Conservation (phyloP, 2,329 filamentous ascomycete genomes). For the Pochonia chlamydosporia region DNA sequence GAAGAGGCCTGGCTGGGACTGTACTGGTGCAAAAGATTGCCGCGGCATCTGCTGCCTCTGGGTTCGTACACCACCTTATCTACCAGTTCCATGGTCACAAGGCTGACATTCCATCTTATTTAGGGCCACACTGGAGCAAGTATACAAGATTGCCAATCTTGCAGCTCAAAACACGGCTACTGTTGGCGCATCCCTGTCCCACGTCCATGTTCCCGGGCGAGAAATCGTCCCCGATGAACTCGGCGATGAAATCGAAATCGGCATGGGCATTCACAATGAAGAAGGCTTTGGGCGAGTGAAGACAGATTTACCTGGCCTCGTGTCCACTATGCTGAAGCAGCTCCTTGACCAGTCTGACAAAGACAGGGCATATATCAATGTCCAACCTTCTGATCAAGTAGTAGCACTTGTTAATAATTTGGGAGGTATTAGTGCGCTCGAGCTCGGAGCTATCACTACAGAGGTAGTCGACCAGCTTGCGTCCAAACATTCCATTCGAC, state of each 20-base stretch:
- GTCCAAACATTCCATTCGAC: constrained; percentile 33
- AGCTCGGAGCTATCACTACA: constrained; percentile 14
- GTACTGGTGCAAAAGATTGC: constrained; percentile 61
- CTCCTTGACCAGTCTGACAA: constrained; percentile 49
- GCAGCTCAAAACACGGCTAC: constrained; percentile 44
- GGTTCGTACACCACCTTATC: neutral
- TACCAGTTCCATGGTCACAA: no score
- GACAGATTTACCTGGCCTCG: constrained; percentile 40
- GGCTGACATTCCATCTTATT: no score
- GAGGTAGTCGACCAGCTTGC: constrained; percentile 14
- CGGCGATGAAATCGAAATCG: constrained; percentile 54
- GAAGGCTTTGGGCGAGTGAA: constrained; percentile 39
- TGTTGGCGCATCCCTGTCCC: constrained; percentile 44
- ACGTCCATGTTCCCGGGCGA: constrained; percentile 50
- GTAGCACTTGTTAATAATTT: constrained; percentile 17
- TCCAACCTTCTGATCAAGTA: constrained; percentile 31
- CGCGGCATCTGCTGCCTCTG: constrained; percentile 47
- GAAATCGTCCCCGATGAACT: constrained; percentile 25
- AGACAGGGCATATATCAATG: constrained; percentile 47
- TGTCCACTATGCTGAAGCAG: constrained; percentile 59
- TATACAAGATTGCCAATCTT: constrained; percentile 29
- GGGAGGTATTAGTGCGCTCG: constrained; percentile 14
- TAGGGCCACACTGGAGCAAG: constrained; percentile 35
- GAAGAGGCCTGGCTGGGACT: constrained; percentile 43
- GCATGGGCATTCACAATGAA: constrained; percentile 18